Evolutionary conservation across 371 early-diverging fungal genomes (phyloP).

Genomic region (Mortierella polycephala): DNA sequence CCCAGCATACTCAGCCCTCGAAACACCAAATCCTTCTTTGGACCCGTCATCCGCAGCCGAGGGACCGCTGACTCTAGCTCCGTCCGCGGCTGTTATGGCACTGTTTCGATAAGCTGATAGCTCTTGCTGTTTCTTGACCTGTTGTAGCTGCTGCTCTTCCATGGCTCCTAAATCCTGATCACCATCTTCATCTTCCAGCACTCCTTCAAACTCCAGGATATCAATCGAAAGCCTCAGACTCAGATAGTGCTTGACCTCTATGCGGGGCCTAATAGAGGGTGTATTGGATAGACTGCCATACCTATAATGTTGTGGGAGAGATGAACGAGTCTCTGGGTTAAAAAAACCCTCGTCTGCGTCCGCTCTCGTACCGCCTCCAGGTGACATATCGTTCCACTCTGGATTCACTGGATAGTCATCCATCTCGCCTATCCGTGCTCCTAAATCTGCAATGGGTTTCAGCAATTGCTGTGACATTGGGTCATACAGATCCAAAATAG

Average conservation of each 20-base stretch:
- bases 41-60: neutral
- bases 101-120: constrained; percentile 18
- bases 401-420: too few species aligned
- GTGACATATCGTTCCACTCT: too few species aligned
- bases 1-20: neutral
- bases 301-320: constrained; percentile 2
- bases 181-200: constrained; percentile 22
- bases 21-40: neutral
- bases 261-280: constrained; percentile 11
- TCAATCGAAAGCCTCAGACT: constrained; percentile 40
- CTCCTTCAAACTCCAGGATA: constrained; percentile 44
- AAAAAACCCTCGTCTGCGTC: neutral
- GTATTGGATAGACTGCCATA: neutral
- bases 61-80: neutral
- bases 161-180: constrained; percentile 34
- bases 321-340: neutral
- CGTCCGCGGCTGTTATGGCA: neutral
- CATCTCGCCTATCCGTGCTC: neutral
- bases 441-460: neutral
- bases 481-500: neutral
- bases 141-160: constrained; percentile 37
- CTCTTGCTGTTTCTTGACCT: constrained; percentile 26
- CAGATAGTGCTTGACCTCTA: constrained; percentile 51
- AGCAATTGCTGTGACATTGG: neutral
- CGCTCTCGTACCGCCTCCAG: neutral